Evolutionary conservation across 768 basidiomycete species (phyloP), one percentile per base, ranked within the genome.

Genomic region (Suillus subaureus): DNA sequence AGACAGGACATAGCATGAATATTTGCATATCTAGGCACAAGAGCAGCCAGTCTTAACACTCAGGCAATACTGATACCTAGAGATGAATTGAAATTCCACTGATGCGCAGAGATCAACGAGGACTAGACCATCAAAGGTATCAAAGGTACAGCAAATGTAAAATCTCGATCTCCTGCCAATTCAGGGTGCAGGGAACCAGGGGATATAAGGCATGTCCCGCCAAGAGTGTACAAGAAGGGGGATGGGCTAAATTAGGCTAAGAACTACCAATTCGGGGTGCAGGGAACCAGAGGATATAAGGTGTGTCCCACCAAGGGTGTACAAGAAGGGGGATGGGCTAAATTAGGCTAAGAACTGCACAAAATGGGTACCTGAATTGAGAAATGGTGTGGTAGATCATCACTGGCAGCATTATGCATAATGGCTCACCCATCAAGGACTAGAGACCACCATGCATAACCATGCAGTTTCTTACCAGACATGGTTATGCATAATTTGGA

Each of bases 401-500:
- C 11, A 35, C 7, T 9, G 11, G 35, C 35, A 45, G 43, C 18
- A 3, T 45, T 42, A 42, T 42, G n/a, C 45, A 47, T 47, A n/a
- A 45, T 1, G 43, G 2, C 9, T 45, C 43, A n/a, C 43, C 21
- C 21, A 45, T 45, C 43, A 45, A 45, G 43, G 43, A 45, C 43
- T 45, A 45, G 43, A 45, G 43, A 45, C 8, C 43, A 45, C 43
- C 43, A 45, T 45, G 21, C 43, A 45, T 45, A 45, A 47, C 45
- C n/a, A 47, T 47, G 5, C n/a, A 11, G 9, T 47, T 47, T 47
- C 45, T 47, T 47, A 47, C 6, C 45, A 47, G n/a, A 47, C 21
- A 6, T 12, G n/a, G 11, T 47, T 47, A 47, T 47, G 37, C 37
- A 21, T 67, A 74, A 77, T 35, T 83, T 90, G 6, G 90, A 91